Evolutionary conservation across 768 basidiomycete species (phyloP).

Genomic region (Mycena leptocephala): DNA sequence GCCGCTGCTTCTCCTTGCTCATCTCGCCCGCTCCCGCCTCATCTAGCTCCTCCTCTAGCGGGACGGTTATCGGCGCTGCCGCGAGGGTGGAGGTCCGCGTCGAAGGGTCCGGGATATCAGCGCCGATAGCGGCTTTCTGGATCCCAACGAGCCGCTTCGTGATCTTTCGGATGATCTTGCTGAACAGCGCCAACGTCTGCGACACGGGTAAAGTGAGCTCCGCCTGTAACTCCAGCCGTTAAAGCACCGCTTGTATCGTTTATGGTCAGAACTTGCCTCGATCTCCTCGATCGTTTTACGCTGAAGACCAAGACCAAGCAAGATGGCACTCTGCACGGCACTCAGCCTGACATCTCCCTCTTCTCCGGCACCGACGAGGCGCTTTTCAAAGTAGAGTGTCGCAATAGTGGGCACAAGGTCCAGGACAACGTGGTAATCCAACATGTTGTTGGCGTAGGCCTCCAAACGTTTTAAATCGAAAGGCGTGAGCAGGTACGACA

Average conservation of each 20-base stretch:
- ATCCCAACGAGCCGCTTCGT: constrained; percentile 82
- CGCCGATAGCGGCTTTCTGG: constrained; percentile 84
- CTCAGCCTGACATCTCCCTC: constrained; percentile 80
- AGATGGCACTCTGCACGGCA: constrained; percentile 92
- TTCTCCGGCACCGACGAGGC: constrained; percentile 51
- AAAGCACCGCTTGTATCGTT: not conserved
- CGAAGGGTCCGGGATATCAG: constrained; percentile 68
- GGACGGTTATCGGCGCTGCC: constrained; percentile 56
- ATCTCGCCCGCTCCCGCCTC: constrained; percentile 85
- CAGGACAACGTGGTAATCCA: constrained; percentile 97
- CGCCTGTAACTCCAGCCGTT: constrained; percentile 56
- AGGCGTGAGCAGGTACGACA: constrained; percentile 82
- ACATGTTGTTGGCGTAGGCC: constrained; percentile 95
- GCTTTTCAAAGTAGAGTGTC: constrained; percentile 87
- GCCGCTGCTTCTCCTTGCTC: constrained; percentile 80
- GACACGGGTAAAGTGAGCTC: constrained; percentile 90
- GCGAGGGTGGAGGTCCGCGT: constrained; percentile 40
- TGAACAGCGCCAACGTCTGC: constrained; percentile 92
- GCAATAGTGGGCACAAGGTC: constrained; percentile 91
- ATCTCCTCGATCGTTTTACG: constrained; percentile 92
- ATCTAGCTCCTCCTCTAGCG: constrained; percentile 79
- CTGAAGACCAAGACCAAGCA: constrained; percentile 92
- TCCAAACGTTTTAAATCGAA: constrained; percentile 97
- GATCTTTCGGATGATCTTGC: constrained; percentile 91
- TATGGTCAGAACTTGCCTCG: constrained; percentile 67